phyloP scores from a whole-genome alignment of 139 green algal species.

The Micromonas pusilla region DNA sequence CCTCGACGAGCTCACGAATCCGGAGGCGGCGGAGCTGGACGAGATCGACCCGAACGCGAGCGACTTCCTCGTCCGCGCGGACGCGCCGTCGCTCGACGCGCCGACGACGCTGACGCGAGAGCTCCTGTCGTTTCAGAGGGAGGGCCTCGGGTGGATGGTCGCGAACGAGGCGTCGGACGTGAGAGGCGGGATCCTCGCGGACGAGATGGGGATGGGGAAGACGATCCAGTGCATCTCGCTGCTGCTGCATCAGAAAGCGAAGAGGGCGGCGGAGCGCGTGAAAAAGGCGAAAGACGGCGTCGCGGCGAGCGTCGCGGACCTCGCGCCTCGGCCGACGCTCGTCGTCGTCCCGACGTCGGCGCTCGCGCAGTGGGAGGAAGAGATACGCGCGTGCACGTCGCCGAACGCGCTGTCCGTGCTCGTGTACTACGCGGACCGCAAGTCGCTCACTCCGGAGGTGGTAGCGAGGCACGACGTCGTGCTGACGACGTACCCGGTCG shows the following conservation, averaged over 20 bases:
- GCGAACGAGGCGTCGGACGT: slow-evolving; percentile 36
- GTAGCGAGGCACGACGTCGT: slow-evolving; percentile 71
- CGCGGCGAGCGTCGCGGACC: background rate
- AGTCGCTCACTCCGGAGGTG: slow-evolving; percentile 28
- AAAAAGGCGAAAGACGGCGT: background rate
- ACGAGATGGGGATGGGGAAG: slow-evolving; percentile 90
- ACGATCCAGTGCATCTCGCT: slow-evolving; percentile 69
- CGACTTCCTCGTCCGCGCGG: background rate
- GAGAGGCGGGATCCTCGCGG: slow-evolving; percentile 77
- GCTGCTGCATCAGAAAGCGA: slow-evolving; percentile 53
- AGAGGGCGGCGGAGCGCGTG: too few relatives aligned
- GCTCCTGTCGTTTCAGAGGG: slow-evolving; percentile 87
- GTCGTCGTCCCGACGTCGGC: slow-evolving; percentile 88
- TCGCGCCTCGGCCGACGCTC: slow-evolving; percentile 65
- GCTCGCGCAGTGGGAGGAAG: slow-evolving; percentile 82
- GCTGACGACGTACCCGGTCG: slow-evolving; percentile 82
- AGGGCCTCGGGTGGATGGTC: slow-evolving; percentile 30
- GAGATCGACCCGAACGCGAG: slow-evolving; percentile 18
- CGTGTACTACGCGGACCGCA: slow-evolving; percentile 69
- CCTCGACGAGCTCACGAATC: background rate
- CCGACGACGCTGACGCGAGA: slow-evolving; percentile 59
- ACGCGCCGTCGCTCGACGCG: slow-evolving; percentile 23
- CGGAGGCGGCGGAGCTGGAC: background rate
- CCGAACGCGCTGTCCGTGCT: slow-evolving; percentile 53
- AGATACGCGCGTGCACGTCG: slow-evolving; percentile 75